Percentiles rank a stretch among this genome's conserved stretches.
Evolutionary conservation across 192 early-diverging fungal genomes (phyloP).

Genomic region (Obelidium mucronatum): DNA sequence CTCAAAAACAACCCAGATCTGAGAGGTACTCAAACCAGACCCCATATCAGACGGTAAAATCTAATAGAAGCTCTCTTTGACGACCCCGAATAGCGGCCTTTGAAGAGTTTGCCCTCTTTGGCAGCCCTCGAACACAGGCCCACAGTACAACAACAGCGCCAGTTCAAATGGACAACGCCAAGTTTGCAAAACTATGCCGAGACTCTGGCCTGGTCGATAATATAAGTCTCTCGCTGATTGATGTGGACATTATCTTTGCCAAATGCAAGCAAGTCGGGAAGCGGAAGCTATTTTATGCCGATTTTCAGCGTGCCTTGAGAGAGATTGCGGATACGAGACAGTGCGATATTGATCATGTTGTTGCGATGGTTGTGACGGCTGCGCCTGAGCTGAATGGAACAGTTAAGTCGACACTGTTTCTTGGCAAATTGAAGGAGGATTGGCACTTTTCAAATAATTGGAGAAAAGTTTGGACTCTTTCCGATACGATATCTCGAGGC

Average conservation of each 20-base stretch:
- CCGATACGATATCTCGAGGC: too few relatives aligned
- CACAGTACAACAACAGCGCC: background rate
- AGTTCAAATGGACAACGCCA: constrained; percentile 33
- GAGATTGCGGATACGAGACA: constrained; percentile 50
- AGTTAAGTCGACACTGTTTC: too few relatives aligned
- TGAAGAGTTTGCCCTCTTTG: constrained; percentile 33
- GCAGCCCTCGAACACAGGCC: background rate
- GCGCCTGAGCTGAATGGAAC: constrained; percentile 39
- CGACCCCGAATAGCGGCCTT: constrained; percentile 18
- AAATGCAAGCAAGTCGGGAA: constrained; percentile 46
- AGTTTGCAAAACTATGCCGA: constrained; percentile 59
- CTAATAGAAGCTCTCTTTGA: background rate
- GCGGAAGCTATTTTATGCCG: constrained; percentile 49
- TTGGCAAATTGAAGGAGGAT: too few relatives aligned
- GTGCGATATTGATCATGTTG: constrained; percentile 29
- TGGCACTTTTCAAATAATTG: too few relatives aligned
- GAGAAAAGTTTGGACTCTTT: too few relatives aligned
- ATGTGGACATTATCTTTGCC: constrained; percentile 64
- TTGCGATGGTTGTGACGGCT: constrained; percentile 18
- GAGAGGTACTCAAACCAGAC: background rate
- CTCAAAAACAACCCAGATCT: constrained; percentile 24
- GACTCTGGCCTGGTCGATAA: constrained; percentile 56
- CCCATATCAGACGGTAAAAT: background rate
- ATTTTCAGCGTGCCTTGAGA: constrained; percentile 48
- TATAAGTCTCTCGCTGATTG: constrained; percentile 52